These are phyloP conservation scores for Martiniozyma abietophila DNA, from an alignment of 805 yeast species.

Conservation along the genomic window DNA sequence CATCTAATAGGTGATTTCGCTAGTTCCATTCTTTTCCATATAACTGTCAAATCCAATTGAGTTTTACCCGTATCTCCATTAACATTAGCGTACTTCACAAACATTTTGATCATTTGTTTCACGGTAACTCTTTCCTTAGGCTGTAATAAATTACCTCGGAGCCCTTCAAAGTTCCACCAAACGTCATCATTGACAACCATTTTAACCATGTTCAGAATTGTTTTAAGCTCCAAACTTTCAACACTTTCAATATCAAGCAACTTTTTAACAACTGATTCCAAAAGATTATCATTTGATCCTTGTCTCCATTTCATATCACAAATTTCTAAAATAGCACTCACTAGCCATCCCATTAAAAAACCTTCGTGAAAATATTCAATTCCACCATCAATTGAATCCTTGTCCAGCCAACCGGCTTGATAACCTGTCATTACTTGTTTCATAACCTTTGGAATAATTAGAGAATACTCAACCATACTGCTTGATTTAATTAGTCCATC, in stretches of 20 bases:
- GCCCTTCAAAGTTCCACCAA: conserved; percentile 3
- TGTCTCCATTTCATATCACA: conserved; percentile 15
- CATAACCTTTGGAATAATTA: conserved; percentile 63
- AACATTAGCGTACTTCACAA: conserved; percentile 3
- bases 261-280: conserved; percentile 15
- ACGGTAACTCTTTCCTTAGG: background rate
- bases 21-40: conserved; percentile 10
- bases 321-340: conserved; percentile 32
- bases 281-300: conserved; percentile 7
- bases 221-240: conserved; percentile 15
- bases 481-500: conserved; percentile 70
- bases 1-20: conserved; percentile 14
- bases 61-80: background rate
- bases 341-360: conserved; percentile 50
- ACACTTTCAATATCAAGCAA: conserved; percentile 13
- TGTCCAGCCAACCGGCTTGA: conserved; percentile 43
- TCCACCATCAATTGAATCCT: conserved; percentile 61
- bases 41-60: conserved; percentile 16
- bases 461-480: conserved; percentile 56
- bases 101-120: conserved; percentile 1
- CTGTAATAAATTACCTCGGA: background rate
- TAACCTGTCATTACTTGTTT: conserved; percentile 62
- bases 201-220: conserved; percentile 14
- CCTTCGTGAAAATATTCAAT: conserved; percentile 82
- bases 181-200: conserved; percentile 14